phyloP scores from a whole-genome alignment of 2,329 filamentous ascomycete species.

The Trichoderma endophyticum region DNA sequence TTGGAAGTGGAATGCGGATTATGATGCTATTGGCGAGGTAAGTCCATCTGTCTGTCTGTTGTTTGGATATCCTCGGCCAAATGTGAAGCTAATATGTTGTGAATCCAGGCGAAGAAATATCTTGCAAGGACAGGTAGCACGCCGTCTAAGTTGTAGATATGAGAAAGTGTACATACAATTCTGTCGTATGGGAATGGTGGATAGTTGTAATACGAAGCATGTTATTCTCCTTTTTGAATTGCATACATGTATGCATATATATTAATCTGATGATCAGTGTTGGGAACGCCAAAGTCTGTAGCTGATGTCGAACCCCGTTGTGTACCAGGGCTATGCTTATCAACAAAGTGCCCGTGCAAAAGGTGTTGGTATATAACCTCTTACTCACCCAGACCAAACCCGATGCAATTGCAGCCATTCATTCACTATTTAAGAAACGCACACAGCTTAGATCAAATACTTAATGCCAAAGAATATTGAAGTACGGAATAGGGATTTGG shows the following conservation, averaged over 20 bases:
- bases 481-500: not conserved
- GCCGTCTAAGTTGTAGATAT: not conserved
- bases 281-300: not conserved
- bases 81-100: not conserved
- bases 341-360: too few relatives aligned
- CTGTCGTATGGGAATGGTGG: not conserved
- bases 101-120: not conserved
- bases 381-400: not conserved
- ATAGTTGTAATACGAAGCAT: not conserved
- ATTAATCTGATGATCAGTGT: not conserved
- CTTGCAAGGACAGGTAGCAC: not conserved
- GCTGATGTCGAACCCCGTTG: too few relatives aligned
- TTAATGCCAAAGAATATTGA: not conserved
- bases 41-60: not conserved
- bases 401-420: not conserved
- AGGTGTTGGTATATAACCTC: not conserved
- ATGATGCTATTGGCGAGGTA: conserved; percentile 25
- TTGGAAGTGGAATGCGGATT: conserved; percentile 19
- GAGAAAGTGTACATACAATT: too few relatives aligned
- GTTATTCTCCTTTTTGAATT: not conserved
- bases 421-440: not conserved
- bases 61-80: not conserved
- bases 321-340: not conserved
- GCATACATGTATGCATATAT: not conserved
- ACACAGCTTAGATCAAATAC: not conserved